These are phyloP conservation scores for Torulaspora quercuum DNA, from an alignment of 805 yeast species.

Conservation along the genomic window DNA sequence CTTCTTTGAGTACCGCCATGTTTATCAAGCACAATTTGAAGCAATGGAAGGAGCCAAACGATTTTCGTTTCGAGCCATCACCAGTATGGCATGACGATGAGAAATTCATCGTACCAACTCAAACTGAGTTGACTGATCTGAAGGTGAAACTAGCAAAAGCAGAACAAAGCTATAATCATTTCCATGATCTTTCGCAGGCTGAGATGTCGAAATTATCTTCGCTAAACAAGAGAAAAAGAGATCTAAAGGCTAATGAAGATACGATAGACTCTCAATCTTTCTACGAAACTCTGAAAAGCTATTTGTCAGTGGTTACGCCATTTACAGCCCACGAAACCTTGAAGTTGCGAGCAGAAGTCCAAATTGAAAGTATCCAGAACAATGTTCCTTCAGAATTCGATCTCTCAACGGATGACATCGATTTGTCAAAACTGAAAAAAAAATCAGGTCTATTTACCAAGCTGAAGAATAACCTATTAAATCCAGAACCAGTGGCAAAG, in stretches of 20 bases:
- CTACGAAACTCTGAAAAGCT: conserved; percentile 46
- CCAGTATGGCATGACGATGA: conserved; percentile 98
- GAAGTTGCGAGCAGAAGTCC: conserved; percentile 77
- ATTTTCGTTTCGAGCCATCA: conserved; percentile 80
- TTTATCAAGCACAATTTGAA: conserved; percentile 79
- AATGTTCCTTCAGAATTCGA: conserved; percentile 71
- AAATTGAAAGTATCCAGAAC: conserved; percentile 82
- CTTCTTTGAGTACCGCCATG: conserved; percentile 80
- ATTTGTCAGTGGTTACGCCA: conserved; percentile 51
- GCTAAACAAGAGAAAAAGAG: conserved; percentile 34
- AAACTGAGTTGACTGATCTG: conserved; percentile 55
- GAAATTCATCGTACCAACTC: conserved; percentile 54
- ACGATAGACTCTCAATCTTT: conserved; percentile 40
- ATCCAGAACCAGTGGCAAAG: conserved; percentile 11
- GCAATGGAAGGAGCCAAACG: conserved; percentile 82
- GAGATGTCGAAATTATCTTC: conserved; percentile 34
- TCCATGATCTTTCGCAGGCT: conserved; percentile 31
- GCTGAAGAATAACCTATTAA: conserved; percentile 26
- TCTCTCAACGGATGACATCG: conserved; percentile 53
- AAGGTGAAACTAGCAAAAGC: conserved; percentile 48
- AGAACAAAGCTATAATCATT: conserved; percentile 30
- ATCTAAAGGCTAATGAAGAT: conserved; percentile 43
- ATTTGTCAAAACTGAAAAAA: conserved; percentile 48
- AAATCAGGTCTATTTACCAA: conserved; percentile 54
- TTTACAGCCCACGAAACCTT: conserved; percentile 71